Conservation (phyloP, 805 yeast genomes). For the Ogataea trehaloabstinens region DNA sequence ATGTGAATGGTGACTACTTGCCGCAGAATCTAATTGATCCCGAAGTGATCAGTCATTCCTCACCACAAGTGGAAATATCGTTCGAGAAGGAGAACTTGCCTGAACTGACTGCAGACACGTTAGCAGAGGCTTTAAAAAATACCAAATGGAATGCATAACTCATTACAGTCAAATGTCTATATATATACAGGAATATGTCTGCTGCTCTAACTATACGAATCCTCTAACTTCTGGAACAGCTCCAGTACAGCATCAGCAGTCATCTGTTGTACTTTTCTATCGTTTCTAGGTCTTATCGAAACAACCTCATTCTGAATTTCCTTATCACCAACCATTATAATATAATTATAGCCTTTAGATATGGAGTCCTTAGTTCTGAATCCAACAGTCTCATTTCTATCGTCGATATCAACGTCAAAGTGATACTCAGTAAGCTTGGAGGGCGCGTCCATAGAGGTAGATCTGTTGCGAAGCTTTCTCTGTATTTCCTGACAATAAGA, state of each 20-base stretch:
- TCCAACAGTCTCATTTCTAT: slow-evolving; percentile 75
- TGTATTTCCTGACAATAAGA: slow-evolving; percentile 53
- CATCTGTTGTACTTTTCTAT: slow-evolving; percentile 43
- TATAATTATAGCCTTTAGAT: slow-evolving; percentile 68
- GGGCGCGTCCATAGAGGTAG: slow-evolving; percentile 36
- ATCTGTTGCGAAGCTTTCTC: slow-evolving; percentile 46
- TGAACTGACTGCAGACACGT: slow-evolving; percentile 11
- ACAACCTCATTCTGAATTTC: slow-evolving; percentile 61
- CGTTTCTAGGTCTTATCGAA: slow-evolving; percentile 61
- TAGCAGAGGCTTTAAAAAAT: slow-evolving; percentile 19
- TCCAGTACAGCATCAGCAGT: slow-evolving; percentile 49
- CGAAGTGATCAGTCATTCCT: slow-evolving; percentile 19
- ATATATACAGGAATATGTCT: slow-evolving; percentile 6
- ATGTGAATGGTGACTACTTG: slow-evolving; percentile 49
- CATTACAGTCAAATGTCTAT: slow-evolving; percentile 1
- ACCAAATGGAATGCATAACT: slow-evolving; percentile 5
- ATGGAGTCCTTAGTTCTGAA: slow-evolving; percentile 78
- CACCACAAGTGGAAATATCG: slow-evolving; percentile 22
- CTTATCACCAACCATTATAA: slow-evolving; percentile 84
- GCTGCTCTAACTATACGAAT: slow-evolving; percentile 34
- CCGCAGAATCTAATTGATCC: slow-evolving; percentile 41
- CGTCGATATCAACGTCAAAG: slow-evolving; percentile 75
- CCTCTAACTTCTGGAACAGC: slow-evolving; percentile 56
- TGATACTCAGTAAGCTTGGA: slow-evolving; percentile 56
- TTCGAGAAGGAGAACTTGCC: slow-evolving; percentile 25